Conservation (phyloP, 192 early-diverging fungal genomes). For the Paraglomus brasilianum region DNA sequence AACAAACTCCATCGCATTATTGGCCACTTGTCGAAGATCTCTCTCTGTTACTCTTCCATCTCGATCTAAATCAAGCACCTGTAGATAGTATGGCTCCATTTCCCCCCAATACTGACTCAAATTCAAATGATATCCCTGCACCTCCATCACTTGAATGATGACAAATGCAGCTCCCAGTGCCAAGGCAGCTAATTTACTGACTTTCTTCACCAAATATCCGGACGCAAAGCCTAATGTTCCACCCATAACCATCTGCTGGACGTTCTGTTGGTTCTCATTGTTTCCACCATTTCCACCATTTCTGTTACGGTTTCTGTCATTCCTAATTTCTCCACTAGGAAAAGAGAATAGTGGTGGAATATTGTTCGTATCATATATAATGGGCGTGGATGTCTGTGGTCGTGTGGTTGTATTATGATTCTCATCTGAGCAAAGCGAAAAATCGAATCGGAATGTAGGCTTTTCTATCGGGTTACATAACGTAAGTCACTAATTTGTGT, state of each 20-base stretch:
- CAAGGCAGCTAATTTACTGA: background rate
- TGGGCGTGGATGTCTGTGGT: too few species aligned
- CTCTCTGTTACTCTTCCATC: constrained; percentile 4
- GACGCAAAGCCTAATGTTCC: background rate
- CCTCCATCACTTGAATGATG: background rate
- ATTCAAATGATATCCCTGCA: background rate
- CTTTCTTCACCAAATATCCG: constrained; percentile 7
- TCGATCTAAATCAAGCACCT: background rate
- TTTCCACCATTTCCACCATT: too few species aligned
- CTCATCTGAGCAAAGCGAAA: too few species aligned
- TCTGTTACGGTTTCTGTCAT: too few species aligned
- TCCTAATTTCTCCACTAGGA: too few species aligned
- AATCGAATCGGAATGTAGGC: too few species aligned
- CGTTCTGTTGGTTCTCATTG: background rate
- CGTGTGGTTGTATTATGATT: too few species aligned
- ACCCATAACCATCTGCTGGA: background rate
- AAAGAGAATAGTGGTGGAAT: too few species aligned
- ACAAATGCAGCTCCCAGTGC: background rate
- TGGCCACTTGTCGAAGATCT: background rate
- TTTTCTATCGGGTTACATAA: too few species aligned
- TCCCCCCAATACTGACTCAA: background rate
- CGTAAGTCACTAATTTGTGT: too few species aligned
- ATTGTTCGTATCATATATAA: too few species aligned
- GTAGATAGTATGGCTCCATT: background rate
- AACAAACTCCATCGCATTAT: background rate